Base-by-base conservation (phyloP, 257 asterid genomes). In the Eustoma russellianum region DNA sequence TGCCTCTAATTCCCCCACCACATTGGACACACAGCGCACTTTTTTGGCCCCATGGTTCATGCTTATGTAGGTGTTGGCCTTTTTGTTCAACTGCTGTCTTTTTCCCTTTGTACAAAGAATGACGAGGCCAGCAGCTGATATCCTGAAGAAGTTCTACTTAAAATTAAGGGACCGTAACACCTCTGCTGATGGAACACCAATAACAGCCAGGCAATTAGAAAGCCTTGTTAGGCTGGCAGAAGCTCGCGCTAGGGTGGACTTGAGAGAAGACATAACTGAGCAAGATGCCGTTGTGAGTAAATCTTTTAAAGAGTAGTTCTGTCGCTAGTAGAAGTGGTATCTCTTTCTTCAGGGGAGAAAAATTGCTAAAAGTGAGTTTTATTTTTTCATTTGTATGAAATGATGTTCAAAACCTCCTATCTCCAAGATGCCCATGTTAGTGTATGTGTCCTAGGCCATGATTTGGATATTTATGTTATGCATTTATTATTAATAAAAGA, bases 141-240 rank as follows among this genome's bases (percentile, higher is more conserved):
- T 86, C 75, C 78, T 91, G 74, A 94, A 91, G 76, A 84, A 80
- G 75, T 91, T 91, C 64, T 91, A 91, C 77, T 78, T 91, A 61
- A 74, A 73, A 62, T 67, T 91, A 54, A 80, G 96, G 67, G 96
- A 87, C 70, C 95, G 60, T 50, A 82, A 65, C 68, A 75, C 91
- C 53, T 80, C 89, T 34, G 80, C 94, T 35, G 98, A 91, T 67
- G 80, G 96, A 55, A 86, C 91, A 71, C 98, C 98, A 48, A 87
- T 91, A 74, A 91, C 98, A 44, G 96, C 98, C 34, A 79, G 98
- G 77, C 98, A 91, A 71, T 78, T 91, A 56, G 98, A 91, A 75
- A 91, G 98, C 73, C 77, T 91, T 66, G 88, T 86, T 43, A 75
- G 98, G 77, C 79, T 90, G 70, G 96, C 98, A 53, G 86, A 79